Conservation (phyloP, 2,329 filamentous ascomycete species). For the Ophiostoma montium region DNA sequence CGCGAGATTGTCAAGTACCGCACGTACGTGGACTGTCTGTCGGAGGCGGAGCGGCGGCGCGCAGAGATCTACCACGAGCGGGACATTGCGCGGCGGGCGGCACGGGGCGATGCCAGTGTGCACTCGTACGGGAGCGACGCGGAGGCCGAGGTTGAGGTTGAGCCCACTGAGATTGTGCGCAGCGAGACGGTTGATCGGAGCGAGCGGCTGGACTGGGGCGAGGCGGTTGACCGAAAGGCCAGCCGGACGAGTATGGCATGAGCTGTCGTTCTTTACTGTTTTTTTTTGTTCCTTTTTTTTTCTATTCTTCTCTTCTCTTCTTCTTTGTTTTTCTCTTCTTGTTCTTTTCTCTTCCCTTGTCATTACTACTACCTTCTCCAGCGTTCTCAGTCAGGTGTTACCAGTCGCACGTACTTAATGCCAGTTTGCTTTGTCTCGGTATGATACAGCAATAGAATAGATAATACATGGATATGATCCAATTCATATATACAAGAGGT, state of each 20-base stretch:
- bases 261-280: not conserved
- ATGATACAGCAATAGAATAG: not conserved
- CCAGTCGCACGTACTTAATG: no score
- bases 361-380: not conserved
- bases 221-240: not conserved
- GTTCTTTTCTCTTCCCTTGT: not conserved
- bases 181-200: not conserved
- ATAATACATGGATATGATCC: no score
- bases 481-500: not conserved
- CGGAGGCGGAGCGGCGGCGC: slow-evolving; percentile 54
- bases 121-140: slow-evolving; percentile 8
- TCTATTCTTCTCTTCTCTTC: not conserved
- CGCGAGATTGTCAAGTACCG: slow-evolving; percentile 93
- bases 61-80: slow-evolving; percentile 55
- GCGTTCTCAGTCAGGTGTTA: no score
- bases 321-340: not conserved
- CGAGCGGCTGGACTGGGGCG: slow-evolving; percentile 2
- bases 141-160: no score
- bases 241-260: not conserved
- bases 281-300: not conserved
- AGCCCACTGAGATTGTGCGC: no score
- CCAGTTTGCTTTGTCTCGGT: not conserved
- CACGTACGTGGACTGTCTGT: slow-evolving; percentile 81
- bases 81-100: slow-evolving; percentile 34
- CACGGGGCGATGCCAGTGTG: slow-evolving; percentile 23